A percentile compares a stretch with the other conserved stretches of the same genome.
These are phyloP conservation scores for Solanum commersonii DNA, from an alignment of 257 asterid species.

Conservation along the genomic window DNA sequence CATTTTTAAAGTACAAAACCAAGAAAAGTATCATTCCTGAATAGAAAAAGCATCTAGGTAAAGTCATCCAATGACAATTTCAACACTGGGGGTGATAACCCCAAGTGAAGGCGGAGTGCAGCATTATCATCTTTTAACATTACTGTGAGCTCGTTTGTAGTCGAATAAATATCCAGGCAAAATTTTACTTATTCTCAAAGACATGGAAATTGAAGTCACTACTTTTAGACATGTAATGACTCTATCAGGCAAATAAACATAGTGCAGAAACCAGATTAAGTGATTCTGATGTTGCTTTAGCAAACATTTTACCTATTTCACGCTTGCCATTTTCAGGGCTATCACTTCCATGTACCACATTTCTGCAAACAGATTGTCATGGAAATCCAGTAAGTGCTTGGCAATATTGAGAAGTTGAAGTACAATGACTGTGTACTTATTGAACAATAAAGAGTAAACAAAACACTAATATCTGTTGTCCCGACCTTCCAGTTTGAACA, in stretches of 20 bases:
- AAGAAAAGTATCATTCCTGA: neutral
- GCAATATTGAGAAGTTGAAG: neutral
- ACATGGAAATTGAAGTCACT: neutral
- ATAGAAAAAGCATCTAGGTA: neutral
- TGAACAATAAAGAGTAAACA: neutral
- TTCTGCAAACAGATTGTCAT: constrained; percentile 35
- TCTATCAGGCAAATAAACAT: neutral
- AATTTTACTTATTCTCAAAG: neutral
- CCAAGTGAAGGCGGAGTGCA: neutral
- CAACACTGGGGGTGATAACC: neutral
- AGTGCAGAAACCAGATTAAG: neutral
- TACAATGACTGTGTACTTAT: neutral
- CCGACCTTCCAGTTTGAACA: constrained; percentile 91
- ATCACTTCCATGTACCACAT: constrained; percentile 95
- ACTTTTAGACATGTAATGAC: neutral
- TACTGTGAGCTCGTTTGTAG: neutral
- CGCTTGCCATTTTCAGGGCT: constrained; percentile 86
- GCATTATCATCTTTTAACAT: neutral
- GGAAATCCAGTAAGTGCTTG: neutral
- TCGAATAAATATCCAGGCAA: neutral
- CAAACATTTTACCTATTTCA: constrained; percentile 53
- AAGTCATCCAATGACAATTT: neutral
- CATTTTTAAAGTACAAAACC: neutral
- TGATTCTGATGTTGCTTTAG: neutral
- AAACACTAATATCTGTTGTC: neutral